Base-by-base conservation (phyloP, 306 rosid species). In the Lathyrus sativus region DNA sequence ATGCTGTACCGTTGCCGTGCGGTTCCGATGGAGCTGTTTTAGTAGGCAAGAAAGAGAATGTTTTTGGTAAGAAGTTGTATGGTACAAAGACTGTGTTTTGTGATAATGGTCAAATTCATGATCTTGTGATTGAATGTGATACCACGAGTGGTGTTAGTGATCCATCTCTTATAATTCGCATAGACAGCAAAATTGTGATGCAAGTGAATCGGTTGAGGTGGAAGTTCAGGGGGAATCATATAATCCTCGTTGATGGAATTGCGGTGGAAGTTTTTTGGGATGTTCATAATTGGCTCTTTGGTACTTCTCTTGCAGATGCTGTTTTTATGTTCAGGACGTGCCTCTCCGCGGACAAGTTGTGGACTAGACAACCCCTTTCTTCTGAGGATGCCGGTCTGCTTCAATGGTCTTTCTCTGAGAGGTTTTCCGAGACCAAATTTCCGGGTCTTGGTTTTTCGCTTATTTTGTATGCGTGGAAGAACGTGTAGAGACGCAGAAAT, bases 261-360 rank as follows among this genome's bases (percentile, higher is more conserved):
- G 84, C 90, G 4, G 88, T 93, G 12, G 99, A 93, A 77, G 87
- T 93, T 63, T 85, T 86, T 73, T 93, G 99, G 99, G 99, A 93
- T 78, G 97, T 87, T 17, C 92, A 93, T 82, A 88, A 65, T 82
- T 93, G 99, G 99, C 96, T 93, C 72, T 93, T 90, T 26, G 78
- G 89, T 46, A 14, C 92, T 58, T 80, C 96, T 41, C 78, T 84
- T 17, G 90, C 90, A 55, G 82, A 72, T 73, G 97, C 99, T 51
- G 96, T 93, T 72, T 93, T 93, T 71, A 83, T 93, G 97, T 93
- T 93, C 89, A 86, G 85, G 76, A 88, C 96, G 68, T 76, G 92
- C 73, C 74, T 73, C 42, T 81, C 96, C 0, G 73, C 82, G 2
- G 95, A 93, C 54, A 93, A 88, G 83, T 56, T 87, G 77, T 83